Evolutionary conservation across 129 eudicot species (phyloP).

Genomic region (Centella asiatica): DNA sequence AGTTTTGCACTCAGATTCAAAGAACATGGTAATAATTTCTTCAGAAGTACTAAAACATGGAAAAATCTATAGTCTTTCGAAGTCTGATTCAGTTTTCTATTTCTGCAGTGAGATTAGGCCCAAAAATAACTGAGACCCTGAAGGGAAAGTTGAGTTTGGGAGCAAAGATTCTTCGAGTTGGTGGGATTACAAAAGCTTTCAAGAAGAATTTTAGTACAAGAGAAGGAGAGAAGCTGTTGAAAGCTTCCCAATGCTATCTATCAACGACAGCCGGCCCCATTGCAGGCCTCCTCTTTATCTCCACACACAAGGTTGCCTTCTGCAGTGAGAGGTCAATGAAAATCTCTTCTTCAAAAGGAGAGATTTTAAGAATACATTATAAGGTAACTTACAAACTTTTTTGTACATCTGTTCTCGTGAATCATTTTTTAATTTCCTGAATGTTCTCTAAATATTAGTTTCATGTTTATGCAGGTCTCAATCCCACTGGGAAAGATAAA

Average conservation of each 20-base stretch:
- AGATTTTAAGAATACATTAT: background rate
- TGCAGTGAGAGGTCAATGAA: slow-evolving; percentile 14
- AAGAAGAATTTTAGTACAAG: slow-evolving; percentile 2
- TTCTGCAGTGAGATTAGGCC: slow-evolving; percentile 12
- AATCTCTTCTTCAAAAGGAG: slow-evolving; percentile 6
- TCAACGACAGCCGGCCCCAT: slow-evolving; percentile 23
- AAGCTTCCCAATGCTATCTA: slow-evolving; percentile 18
- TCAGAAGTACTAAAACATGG: background rate
- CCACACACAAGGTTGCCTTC: slow-evolving; percentile 18
- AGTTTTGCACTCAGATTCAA: background rate
- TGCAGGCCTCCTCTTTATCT: slow-evolving; percentile 19
- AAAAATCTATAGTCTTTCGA: background rate
- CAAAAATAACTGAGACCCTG: slow-evolving; percentile 10
- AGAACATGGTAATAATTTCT: slow-evolving; percentile 8
- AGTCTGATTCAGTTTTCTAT: background rate
- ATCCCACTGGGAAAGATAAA: slow-evolving; percentile 14
- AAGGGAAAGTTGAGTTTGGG: slow-evolving; percentile 24
- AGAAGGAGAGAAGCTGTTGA: slow-evolving; percentile 13
- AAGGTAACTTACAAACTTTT: background rate
- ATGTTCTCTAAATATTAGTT: background rate
- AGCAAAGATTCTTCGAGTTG: slow-evolving; percentile 12
- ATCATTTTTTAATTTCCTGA: background rate
- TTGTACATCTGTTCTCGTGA: background rate
- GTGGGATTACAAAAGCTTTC: slow-evolving; percentile 8
- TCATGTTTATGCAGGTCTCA: slow-evolving; percentile 5